Conservation (phyloP, 1,139 yeast genomes). For the Saccharomyces hybrid region DNA sequence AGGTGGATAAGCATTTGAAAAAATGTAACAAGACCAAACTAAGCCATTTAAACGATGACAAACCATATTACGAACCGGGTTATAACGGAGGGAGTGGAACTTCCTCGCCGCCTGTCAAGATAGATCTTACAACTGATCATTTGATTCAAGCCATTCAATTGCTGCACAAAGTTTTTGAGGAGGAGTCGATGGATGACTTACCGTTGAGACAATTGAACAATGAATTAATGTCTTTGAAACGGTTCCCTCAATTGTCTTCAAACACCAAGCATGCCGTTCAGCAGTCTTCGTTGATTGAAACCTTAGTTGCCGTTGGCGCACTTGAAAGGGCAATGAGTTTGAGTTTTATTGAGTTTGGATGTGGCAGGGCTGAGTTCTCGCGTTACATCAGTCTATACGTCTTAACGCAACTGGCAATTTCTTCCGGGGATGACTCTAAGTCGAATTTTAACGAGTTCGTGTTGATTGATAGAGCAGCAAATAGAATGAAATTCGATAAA, state of each 20-base stretch:
- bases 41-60: slow-evolving; percentile 37
- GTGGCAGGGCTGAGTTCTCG: slow-evolving; percentile 82
- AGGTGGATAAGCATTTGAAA: slow-evolving; percentile 47
- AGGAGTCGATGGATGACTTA: slow-evolving; percentile 18
- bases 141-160: neutral
- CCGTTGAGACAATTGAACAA: slow-evolving; percentile 18
- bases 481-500: slow-evolving; percentile 69
- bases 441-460: slow-evolving; percentile 38
- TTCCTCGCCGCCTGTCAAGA: neutral
- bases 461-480: slow-evolving; percentile 69
- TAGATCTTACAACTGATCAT: slow-evolving; percentile 3
- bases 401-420: slow-evolving; percentile 1
- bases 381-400: slow-evolving; percentile 44
- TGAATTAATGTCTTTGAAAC: slow-evolving; percentile 28
- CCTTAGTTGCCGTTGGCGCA: slow-evolving; percentile 42
- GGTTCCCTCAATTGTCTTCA: slow-evolving; percentile 39
- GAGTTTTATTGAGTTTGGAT: slow-evolving; percentile 72
- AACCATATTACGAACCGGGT: slow-evolving; percentile 18
- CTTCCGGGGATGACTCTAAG: neutral
- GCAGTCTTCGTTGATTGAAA: slow-evolving; percentile 75
- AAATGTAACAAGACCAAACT: slow-evolving; percentile 49
- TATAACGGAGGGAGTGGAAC: slow-evolving; percentile 13
- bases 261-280: slow-evolving; percentile 74
- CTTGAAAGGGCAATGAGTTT: slow-evolving; percentile 30
- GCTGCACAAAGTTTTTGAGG: slow-evolving; percentile 15